Conservation (phyloP, 805 yeast genomes). For the Yarrowia sp. region DNA sequence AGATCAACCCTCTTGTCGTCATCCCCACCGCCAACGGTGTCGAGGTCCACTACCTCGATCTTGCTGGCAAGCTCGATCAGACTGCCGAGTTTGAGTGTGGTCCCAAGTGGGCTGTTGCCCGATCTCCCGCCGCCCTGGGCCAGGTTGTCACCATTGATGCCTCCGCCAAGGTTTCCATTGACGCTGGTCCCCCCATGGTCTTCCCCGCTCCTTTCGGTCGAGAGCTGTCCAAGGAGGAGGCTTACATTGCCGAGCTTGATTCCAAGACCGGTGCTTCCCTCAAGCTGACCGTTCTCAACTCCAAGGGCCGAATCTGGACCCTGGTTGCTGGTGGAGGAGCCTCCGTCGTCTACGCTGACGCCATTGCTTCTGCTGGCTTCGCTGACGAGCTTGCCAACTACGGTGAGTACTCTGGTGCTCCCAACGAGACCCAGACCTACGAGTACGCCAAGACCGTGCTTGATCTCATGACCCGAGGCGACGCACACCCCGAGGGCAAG, state of each 20-base stretch:
- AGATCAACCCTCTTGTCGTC: slow-evolving; percentile 47
- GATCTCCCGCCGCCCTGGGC: slow-evolving; percentile 44
- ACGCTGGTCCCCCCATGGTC: slow-evolving; percentile 48
- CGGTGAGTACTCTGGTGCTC: slow-evolving; percentile 50
- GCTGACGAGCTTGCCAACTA: slow-evolving; percentile 47
- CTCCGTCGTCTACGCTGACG: slow-evolving; percentile 48
- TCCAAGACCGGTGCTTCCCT: slow-evolving; percentile 49
- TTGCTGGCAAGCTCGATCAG: slow-evolving; percentile 48
- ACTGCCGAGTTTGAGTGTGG: slow-evolving; percentile 50
- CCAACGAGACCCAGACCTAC: slow-evolving; percentile 47
- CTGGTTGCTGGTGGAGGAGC: slow-evolving; percentile 50
- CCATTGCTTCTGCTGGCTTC: slow-evolving; percentile 47
- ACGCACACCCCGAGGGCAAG: slow-evolving; percentile 41
- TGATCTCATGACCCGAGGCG: slow-evolving; percentile 46
- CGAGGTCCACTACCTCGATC: slow-evolving; percentile 46
- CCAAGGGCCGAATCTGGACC: slow-evolving; percentile 47
- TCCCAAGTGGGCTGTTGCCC: slow-evolving; percentile 48
- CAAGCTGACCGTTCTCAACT: slow-evolving; percentile 44
- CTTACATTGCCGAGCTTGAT: slow-evolving; percentile 48
- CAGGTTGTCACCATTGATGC: slow-evolving; percentile 31
- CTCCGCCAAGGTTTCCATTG: slow-evolving; percentile 36
- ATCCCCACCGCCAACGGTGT: slow-evolving; percentile 41
- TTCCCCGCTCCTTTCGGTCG: slow-evolving; percentile 51
- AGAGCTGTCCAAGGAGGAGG: slow-evolving; percentile 45
- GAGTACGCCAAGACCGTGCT: slow-evolving; percentile 48